These are phyloP conservation scores for Pyrus pyrifolia DNA, from an alignment of 306 rosid genomes.

Conservation along the genomic window DNA sequence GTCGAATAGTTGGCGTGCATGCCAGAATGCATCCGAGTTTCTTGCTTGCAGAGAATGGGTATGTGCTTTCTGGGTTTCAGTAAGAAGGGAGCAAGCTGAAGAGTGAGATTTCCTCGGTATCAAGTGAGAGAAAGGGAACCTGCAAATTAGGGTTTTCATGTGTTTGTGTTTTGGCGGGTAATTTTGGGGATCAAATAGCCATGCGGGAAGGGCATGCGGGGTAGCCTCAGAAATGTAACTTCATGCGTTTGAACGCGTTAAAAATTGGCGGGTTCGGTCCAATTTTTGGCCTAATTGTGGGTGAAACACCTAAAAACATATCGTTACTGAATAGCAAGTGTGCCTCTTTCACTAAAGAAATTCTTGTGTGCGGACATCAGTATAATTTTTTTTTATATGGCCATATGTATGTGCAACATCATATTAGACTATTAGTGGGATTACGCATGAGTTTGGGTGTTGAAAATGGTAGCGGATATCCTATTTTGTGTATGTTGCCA, in stretches of 20 bases:
- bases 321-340: no score
- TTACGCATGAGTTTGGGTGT: no score
- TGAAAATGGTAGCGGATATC: no score
- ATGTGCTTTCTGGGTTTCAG: constrained; percentile 23
- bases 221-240: background rate
- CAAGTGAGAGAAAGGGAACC: constrained; percentile 18
- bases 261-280: background rate
- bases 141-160: constrained; percentile 28
- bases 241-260: background rate
- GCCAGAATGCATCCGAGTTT: constrained; percentile 17
- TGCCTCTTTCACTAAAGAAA: no score
- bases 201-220: background rate
- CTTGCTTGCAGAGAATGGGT: constrained; percentile 5
- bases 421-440: no score
- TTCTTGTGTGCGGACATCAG: no score
- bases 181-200: background rate
- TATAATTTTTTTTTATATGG: no score
- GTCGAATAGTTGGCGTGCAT: constrained; percentile 59
- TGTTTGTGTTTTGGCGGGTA: constrained; percentile 2
- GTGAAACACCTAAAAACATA: no score
- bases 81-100: constrained; percentile 21
- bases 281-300: background rate
- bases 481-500: no score
- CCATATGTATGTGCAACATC: no score
- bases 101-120: constrained; percentile 27